Evolutionary conservation across 371 early-diverging fungal species (phyloP).

Genomic region (Mortierella sp.): DNA sequence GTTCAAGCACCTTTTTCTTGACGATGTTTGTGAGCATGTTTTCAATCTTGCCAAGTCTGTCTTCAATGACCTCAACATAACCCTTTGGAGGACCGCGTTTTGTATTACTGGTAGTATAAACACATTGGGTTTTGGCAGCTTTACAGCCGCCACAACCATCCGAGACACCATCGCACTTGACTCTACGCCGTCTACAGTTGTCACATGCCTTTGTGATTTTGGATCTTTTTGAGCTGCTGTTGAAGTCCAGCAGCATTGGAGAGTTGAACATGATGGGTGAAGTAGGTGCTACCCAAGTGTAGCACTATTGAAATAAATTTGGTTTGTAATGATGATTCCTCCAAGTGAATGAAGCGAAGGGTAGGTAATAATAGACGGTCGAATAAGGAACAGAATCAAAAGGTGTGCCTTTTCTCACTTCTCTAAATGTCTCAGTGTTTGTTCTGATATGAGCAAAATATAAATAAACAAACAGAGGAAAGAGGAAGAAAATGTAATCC

Average conservation of each 20-base stretch:
- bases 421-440: neutral
- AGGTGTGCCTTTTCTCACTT: neutral
- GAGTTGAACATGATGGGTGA: conserved; percentile 48
- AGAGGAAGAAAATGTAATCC: no score
- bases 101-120: conserved; percentile 63
- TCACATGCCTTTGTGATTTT: conserved; percentile 61
- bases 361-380: neutral
- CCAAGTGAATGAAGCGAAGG: no score
- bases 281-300: neutral
- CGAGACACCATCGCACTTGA: conserved; percentile 65
- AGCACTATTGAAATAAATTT: neutral
- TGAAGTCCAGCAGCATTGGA: conserved; percentile 53
- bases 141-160: conserved; percentile 64
- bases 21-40: conserved; percentile 66
- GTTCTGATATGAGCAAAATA: no score
- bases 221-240: conserved; percentile 44
- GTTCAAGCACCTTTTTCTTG: conserved; percentile 42
- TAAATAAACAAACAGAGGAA: no score
- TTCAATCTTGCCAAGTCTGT: conserved; percentile 76
- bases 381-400: neutral
- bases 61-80: conserved; percentile 79
- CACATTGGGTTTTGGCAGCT: conserved; percentile 60
- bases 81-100: conserved; percentile 80
- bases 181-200: conserved; percentile 63
- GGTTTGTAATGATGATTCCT: neutral